Evolutionary conservation across 805 yeast species (phyloP), one percentile per base, ranked within the genome.

Genomic region (Candida sonorensis): DNA sequence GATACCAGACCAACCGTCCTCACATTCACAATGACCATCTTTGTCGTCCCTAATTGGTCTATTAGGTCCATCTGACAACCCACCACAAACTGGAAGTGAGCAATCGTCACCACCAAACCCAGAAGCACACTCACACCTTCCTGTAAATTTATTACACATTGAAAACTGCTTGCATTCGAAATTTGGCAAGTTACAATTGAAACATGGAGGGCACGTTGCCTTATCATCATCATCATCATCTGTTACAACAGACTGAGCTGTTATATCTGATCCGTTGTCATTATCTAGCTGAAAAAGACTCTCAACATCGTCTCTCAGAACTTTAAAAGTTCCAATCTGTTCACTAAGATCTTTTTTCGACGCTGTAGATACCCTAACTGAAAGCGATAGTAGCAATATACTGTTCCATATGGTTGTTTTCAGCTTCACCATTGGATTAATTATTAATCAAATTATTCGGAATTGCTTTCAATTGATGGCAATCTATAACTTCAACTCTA

Each of bases 81-180:
- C 67, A 2, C 97, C 98, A 64, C 98, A 92, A 22, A 73, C 56
- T 1, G 98, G 97, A 46, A 72, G 71, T 1, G 86, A 71, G 58
- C 98, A 92, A 55, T 92, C 96, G 48, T 77, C 76, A 7, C 97
- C 97, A 3, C 95, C 96, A 61, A 81, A 92, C 0, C 98, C 98
- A 23, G 75, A 77, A 26, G 85, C 73, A 61, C 98, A 92, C 33
- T 84, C 94, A 62, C 98, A 92, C 51, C 78, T 69, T 1, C 98
- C 98, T 4, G 90, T 83, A 57, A 66, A 85, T 21, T 80, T 72
- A 55, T 92, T 84, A 61, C 98, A 92, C n/a, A 59, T 59, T 17
- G 95, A 87, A 51, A 79, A 92, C 48, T 92, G 98, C 37, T 82
- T 75, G 58, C 98, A 92, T 41, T 77, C 80, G 49, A 83, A 87